Evolutionary conservation across 1,284 basidiomycete genomes (phyloP), one percentile per base, ranked within the genome.

Genomic region (Irpex rosettiformis): DNA sequence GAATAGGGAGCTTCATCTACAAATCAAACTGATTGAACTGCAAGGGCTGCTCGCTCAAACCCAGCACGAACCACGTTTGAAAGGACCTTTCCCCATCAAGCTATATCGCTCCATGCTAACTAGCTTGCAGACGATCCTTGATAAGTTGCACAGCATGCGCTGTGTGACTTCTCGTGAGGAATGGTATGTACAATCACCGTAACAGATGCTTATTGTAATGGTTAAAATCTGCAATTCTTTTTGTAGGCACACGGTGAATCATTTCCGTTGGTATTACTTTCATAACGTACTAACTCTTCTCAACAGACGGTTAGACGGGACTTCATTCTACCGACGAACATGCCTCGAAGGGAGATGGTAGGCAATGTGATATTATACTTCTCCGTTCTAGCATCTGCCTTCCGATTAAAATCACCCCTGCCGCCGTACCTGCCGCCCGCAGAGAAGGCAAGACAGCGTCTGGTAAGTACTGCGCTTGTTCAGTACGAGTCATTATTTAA

Each of bases 341-440:
- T 77, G 63, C 88, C 96, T 66, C 82, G 95, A 21, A 84, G 91
- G 3, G 94, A 97, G 70, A 93, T 98, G 89, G 90, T 88, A 49
- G 95, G 95, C 33, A 97, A 94, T 71, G 89, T 98, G 58, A 89
- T 98, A 58, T 83, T 98, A 10, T 95, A 89, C 72, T 93, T 98
- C 72, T 94, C 94, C 28, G 88, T 88, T 0, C 79, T 99, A 4
- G 89, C 93, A 1, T 87, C 93, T 0, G 91, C 93, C 0, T 94
- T 98, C 71, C 80, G 88, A 27, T 80, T 96, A 28, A 96, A 98
- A 66, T 87, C 91, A 3, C 96, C 96, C 0, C 78, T 99, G 27
- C 94, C 96, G 0, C 94, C 96, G 0, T 98, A 96, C 72, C 83
- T 99, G 1, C 96, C 96, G 2, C 95, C 95, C 0, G 96, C 92